Evolutionary conservation across 257 asterid genomes (phyloP).

Genomic region (Verbena officinalis): DNA sequence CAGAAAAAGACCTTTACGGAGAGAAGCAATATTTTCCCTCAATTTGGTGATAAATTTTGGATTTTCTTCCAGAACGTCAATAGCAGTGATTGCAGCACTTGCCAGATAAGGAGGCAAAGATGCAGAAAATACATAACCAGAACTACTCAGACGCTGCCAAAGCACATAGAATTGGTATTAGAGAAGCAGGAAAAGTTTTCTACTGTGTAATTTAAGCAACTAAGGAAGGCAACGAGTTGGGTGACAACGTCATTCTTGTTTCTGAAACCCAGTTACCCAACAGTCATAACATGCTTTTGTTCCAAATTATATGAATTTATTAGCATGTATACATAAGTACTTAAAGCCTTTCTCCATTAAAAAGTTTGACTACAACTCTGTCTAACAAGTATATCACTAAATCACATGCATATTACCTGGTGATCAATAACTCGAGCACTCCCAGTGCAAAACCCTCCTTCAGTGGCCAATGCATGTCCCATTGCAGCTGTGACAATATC

Average conservation of each 20-base stretch:
- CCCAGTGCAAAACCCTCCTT: conserved; percentile 99
- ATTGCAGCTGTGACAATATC: conserved; percentile 91
- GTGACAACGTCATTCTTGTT: not conserved
- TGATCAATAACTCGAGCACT: conserved; percentile 90
- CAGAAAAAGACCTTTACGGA: conserved; percentile 56
- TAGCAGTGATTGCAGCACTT: conserved; percentile 87
- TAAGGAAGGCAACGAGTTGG: not conserved
- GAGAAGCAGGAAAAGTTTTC: conserved; percentile 21
- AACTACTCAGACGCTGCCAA: conserved; percentile 89
- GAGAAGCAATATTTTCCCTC: conserved; percentile 50
- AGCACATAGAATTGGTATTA: conserved; percentile 28
- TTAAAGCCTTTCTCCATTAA: not conserved
- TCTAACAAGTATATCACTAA: not conserved
- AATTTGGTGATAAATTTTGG: conserved; percentile 67
- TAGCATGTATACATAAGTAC: not conserved
- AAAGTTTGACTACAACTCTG: not conserved
- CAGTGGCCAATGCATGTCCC: conserved; percentile 97
- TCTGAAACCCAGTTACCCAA: not conserved
- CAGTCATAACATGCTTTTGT: not conserved
- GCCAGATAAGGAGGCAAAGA: conserved; percentile 97
- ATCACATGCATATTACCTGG: conserved; percentile 58
- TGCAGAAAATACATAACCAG: conserved; percentile 95
- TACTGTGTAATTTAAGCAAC: conserved; percentile 1
- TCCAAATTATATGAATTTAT: not conserved
- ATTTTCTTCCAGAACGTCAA: conserved; percentile 75